A percentile compares a stretch with the other conserved stretches of the same genome.
phyloP scores from a whole-genome alignment of 192 early-diverging fungal species.

The Backusella luteola region DNA sequence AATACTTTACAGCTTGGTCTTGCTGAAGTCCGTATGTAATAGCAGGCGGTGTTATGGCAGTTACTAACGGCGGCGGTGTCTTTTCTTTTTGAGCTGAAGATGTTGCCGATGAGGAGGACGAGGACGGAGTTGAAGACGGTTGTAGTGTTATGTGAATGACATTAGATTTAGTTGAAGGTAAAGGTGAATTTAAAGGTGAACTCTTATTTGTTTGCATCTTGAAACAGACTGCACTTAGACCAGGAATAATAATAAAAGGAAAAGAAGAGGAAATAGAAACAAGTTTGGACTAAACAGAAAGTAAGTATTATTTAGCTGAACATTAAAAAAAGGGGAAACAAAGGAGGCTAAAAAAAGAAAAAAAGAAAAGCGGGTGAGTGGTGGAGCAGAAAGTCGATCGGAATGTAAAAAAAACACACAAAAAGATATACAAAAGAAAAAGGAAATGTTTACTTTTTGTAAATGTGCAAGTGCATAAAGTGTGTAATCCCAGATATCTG shows the following conservation, averaged over 20 bases:
- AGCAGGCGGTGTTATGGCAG: background rate
- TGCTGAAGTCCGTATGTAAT: background rate
- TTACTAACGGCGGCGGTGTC: background rate
- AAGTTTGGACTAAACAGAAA: background rate
- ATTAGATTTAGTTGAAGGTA: constrained; percentile 5
- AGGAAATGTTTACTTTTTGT: background rate
- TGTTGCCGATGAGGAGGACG: background rate
- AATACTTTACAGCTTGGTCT: constrained; percentile 1
- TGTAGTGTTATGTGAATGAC: constrained; percentile 11
- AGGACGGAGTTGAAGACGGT: background rate
- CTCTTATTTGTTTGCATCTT: background rate
- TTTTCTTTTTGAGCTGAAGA: background rate
- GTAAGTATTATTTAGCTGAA: background rate
- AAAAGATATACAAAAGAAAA: background rate
- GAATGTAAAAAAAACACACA: background rate
- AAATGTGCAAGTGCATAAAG: background rate
- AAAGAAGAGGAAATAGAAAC: background rate
- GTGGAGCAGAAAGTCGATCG: background rate
- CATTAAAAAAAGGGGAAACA: constrained; percentile 3
- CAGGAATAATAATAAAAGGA: background rate
- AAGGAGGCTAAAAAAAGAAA: background rate
- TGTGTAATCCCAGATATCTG: background rate
- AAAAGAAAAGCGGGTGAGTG: constrained; percentile 3
- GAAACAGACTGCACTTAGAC: background rate
- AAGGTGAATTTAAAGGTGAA: constrained; percentile 2